These are phyloP conservation scores for Bryum argenteum DNA, from an alignment of 225 moss, liverwort and hornwort species.

Conservation along the genomic window DNA sequence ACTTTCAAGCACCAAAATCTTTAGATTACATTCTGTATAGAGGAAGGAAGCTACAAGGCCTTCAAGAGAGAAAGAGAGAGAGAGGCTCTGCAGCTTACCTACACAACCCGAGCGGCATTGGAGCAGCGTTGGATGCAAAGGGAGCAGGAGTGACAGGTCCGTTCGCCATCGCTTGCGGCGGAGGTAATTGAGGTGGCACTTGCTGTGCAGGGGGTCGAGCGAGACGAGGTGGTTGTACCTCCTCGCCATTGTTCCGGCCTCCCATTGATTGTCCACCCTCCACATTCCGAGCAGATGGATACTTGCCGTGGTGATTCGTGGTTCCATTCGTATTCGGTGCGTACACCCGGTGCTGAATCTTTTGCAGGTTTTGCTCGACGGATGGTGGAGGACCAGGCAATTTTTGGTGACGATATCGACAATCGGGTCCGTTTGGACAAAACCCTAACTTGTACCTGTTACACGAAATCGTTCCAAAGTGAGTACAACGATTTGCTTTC, in stretches of 20 bases:
- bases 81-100: conserved; percentile 63
- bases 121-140: conserved; percentile 68
- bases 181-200: conserved; percentile 56
- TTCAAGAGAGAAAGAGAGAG: neutral
- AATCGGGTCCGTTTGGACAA: conserved; percentile 96
- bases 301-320: conserved; percentile 68
- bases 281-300: conserved; percentile 49
- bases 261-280: conserved; percentile 49
- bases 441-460: conserved; percentile 98
- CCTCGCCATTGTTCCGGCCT: conserved; percentile 54
- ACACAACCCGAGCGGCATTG: conserved; percentile 81
- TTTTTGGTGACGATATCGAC: conserved; percentile 95
- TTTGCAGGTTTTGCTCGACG: conserved; percentile 84
- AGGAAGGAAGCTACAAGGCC: conserved; percentile 6
- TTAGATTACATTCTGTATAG: neutral
- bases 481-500: neutral
- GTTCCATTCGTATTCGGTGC: conserved; percentile 74
- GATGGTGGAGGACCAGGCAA: conserved; percentile 83
- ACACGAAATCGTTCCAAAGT: conserved; percentile 20
- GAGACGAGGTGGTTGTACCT: conserved; percentile 54
- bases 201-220: conserved; percentile 67
- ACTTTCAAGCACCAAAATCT: conserved; percentile 1
- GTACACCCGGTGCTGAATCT: conserved; percentile 90
- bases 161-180: conserved; percentile 58
- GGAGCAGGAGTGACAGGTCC: conserved; percentile 61